Evolutionary conservation across 1,139 yeast species (phyloP), one percentile per base, ranked within the genome.

Genomic region (Pichia sp.): DNA sequence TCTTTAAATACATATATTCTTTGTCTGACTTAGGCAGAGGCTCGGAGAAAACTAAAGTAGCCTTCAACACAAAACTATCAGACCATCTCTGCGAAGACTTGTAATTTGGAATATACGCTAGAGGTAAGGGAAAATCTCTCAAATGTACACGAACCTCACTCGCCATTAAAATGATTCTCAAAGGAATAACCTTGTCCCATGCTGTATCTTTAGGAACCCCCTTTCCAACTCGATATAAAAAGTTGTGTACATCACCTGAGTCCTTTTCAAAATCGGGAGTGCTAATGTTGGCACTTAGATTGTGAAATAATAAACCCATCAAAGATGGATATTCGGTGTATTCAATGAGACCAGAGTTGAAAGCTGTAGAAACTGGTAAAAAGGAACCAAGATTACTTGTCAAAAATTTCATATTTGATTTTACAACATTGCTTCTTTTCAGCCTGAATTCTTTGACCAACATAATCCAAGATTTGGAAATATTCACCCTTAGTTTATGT

Each of bases 181-280:
- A 63, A 0, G 98, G 98, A 1, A 90, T 63, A 63, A 86, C 66
- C 21, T 87, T 72, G 0, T 95, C 82, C 65, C 83, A 91, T 49
- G 72, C 65, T 0, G 91, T 80, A 56, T 84, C 86, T 50, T 67
- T 64, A 0, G 98, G 97, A 25, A 85, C 78, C 0, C 95, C 95
- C 65, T 89, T 91, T 4, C 98, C 98, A 18, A 85, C 74, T 19
- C 81, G 77, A 62, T 83, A 70, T 31, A 91, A 66, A 63, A 83
- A 90, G 26, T 81, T 70, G 0, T 87, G 77, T 18, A 87, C 66
- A 4, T 78, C 71, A 1, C 70, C 71, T 7, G 39, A 37, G 2
- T 72, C 73, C 4, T 78, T 60, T 1, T 78, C 78, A 62, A 85
- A 84, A 2, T 74, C 66, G 0, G 96, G 89, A 22, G 74, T 71